Evolutionary conservation across 1,284 basidiomycete genomes (phyloP).

Genomic region (Trichosporon faecale): DNA sequence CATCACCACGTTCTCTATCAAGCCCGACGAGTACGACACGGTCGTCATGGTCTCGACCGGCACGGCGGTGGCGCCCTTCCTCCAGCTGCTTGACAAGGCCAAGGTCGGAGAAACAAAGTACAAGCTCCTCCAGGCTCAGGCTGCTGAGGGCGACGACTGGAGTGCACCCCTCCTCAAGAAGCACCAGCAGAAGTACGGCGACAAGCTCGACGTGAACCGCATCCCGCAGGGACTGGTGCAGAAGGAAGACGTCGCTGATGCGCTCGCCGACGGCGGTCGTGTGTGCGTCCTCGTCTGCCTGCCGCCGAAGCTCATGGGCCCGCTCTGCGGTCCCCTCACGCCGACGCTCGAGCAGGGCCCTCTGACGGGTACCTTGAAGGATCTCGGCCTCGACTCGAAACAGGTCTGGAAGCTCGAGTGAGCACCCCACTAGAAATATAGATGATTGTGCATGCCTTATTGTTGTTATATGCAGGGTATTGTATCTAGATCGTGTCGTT

Average conservation of each 20-base stretch:
- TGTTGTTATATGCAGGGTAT: constrained; percentile 14
- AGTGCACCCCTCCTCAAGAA: constrained; percentile 21
- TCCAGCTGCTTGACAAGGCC: constrained; percentile 47
- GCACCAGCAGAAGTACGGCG: constrained; percentile 30
- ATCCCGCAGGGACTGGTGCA: constrained; percentile 15
- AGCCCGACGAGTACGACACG: constrained; percentile 37
- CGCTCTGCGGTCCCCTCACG: constrained; percentile 42
- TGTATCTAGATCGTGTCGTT: not conserved
- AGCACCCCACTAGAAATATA: not conserved
- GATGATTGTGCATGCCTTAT: constrained; percentile 10
- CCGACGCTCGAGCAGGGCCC: constrained; percentile 43
- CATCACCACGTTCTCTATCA: constrained; percentile 41
- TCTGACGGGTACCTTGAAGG: constrained; percentile 36
- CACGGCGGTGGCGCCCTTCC: constrained; percentile 50
- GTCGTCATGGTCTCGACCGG: constrained; percentile 52
- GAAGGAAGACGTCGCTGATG: constrained; percentile 5
- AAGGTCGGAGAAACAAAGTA: constrained; percentile 21
- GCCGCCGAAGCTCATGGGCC: constrained; percentile 36
- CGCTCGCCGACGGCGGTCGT: constrained; percentile 17
- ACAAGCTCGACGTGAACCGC: constrained; percentile 22
- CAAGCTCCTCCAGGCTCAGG: constrained; percentile 36
- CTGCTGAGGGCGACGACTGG: constrained; percentile 21
- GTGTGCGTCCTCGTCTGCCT: constrained; percentile 46
- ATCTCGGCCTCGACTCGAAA: constrained; percentile 36
- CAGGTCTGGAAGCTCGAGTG: constrained; percentile 48